Conservation (phyloP, 805 yeast species). For the Priceomyces fermenticarens region DNA sequence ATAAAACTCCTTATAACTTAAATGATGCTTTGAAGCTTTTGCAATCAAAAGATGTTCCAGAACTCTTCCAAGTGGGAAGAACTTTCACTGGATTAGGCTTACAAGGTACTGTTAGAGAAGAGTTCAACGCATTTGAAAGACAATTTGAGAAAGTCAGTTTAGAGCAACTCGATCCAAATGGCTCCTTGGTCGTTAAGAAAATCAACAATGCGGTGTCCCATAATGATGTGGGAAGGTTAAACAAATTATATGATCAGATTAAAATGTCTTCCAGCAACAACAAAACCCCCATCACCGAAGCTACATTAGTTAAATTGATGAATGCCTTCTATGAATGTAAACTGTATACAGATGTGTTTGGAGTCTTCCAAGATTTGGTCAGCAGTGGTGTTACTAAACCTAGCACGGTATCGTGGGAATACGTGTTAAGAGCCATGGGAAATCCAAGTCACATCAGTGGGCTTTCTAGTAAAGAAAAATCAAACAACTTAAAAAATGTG, state of each 20-base stretch:
- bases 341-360: conserved; percentile 33
- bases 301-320: conserved; percentile 45
- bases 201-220: conserved; percentile 19
- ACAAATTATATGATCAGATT: conserved; percentile 22
- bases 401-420: conserved; percentile 56
- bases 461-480: conserved; percentile 27
- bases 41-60: conserved; percentile 23
- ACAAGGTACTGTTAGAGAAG: conserved; percentile 2
- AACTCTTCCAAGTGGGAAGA: conserved; percentile 11
- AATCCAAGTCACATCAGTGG: conserved; percentile 23
- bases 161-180: conserved; percentile 34
- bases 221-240: conserved; percentile 17
- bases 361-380: conserved; percentile 51
- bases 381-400: conserved; percentile 35
- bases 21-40: conserved; percentile 25
- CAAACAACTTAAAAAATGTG: conserved; percentile 17
- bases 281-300: conserved; percentile 34
- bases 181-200: conserved; percentile 16
- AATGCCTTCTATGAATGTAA: conserved; percentile 38
- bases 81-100: conserved; percentile 11
- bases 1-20: conserved; percentile 18
- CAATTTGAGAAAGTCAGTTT: conserved; percentile 9
- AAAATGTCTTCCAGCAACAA: conserved; percentile 19
- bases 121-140: conserved; percentile 6
- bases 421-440: conserved; percentile 49